A percentile compares a stretch with the other conserved stretches of the same genome.
Conservation (phyloP, 306 rosid species). For the Quercus gilva region DNA sequence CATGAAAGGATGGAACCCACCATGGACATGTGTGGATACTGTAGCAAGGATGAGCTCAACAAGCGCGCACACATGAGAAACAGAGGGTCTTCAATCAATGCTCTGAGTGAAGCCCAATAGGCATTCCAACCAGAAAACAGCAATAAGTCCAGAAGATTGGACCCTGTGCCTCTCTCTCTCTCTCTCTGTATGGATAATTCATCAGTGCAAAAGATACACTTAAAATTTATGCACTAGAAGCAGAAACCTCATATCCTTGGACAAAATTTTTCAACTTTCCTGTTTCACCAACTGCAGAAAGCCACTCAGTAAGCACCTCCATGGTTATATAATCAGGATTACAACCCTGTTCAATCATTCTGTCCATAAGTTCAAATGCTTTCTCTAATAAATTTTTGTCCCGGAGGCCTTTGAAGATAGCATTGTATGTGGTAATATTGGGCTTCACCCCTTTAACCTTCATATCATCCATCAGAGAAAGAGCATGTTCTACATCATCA, state of each 20-base stretch:
- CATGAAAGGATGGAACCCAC: background rate
- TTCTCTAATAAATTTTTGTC: conserved; percentile 43
- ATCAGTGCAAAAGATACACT: background rate
- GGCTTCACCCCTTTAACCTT: conserved; percentile 50
- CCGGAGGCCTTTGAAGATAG: conserved; percentile 55
- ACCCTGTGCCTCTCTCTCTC: background rate
- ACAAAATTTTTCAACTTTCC: conserved; percentile 46
- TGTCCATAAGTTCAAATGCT: conserved; percentile 63
- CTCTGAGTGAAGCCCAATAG: background rate
- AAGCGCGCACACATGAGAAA: background rate
- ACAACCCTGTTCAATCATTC: conserved; percentile 64
- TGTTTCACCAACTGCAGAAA: conserved; percentile 47
- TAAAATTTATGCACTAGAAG: conserved; percentile 11
- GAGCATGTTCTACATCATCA: conserved; percentile 40
- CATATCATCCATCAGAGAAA: conserved; percentile 65
- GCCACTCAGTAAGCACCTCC: conserved; percentile 82
- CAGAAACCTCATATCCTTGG: conserved; percentile 39
- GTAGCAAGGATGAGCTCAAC: background rate
- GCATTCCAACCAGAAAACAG: background rate
- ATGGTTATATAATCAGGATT: conserved; percentile 63
- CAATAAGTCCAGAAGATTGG: background rate
- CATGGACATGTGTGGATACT: background rate
- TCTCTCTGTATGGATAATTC: background rate
- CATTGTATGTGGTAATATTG: conserved; percentile 57
- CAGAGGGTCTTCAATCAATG: background rate